Conservation (phyloP, 2,329 filamentous ascomycete genomes). For the Penicillium sp. region DNA sequence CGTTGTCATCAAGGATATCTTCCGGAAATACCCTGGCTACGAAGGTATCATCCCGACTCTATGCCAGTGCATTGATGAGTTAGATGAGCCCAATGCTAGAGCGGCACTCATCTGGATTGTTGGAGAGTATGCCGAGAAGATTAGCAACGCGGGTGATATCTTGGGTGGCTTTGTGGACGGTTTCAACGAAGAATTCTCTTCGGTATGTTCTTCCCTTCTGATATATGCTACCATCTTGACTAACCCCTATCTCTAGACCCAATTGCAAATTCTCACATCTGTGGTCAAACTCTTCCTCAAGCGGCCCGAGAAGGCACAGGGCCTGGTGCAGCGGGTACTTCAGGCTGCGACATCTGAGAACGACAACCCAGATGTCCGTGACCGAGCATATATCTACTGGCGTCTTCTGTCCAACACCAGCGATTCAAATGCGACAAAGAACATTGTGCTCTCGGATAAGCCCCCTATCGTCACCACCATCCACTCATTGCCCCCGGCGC, state of each 20-base stretch:
- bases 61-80: conserved; percentile 93
- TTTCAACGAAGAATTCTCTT: conserved; percentile 95
- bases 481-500: conserved; percentile 75
- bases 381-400: conserved; percentile 98
- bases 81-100: conserved; percentile 90
- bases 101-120: conserved; percentile 98
- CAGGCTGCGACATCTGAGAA: conserved; percentile 91
- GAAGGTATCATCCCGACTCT: conserved; percentile 96
- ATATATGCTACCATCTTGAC: conserved; percentile 4
- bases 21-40: conserved; percentile 95
- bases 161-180: conserved; percentile 85
- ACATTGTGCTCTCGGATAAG: conserved; percentile 88
- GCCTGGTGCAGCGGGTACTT: conserved; percentile 88
- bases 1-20: conserved; percentile 98
- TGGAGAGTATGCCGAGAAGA: conserved; percentile 98
- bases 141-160: conserved; percentile 96
- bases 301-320: conserved; percentile 88
- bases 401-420: conserved; percentile 77
- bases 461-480: conserved; percentile 94
- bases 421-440: conserved; percentile 88
- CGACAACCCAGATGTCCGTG: conserved; percentile 95
- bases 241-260: conserved; percentile 63
- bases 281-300: conserved; percentile 98
- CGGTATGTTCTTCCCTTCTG: conserved; percentile 55
- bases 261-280: conserved; percentile 93